Evolutionary conservation across 2,329 filamentous ascomycete species (phyloP).

Genomic region (Fusarium sambucinum): DNA sequence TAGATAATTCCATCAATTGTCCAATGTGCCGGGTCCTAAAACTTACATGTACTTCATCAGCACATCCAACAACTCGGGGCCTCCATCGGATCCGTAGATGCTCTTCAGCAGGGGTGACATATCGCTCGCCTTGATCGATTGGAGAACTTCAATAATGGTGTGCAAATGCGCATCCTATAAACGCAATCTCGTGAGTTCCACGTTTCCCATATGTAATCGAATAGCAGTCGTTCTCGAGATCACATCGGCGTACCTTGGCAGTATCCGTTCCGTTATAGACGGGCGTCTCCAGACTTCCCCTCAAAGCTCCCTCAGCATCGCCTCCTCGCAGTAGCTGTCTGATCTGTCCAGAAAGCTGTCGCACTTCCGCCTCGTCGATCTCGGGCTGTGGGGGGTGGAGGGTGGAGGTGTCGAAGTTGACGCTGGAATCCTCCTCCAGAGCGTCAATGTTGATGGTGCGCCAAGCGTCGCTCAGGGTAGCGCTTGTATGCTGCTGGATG

Average conservation of each 20-base stretch:
- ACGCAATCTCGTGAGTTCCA: slow-evolving; percentile 6
- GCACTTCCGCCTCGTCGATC: slow-evolving; percentile 81
- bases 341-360: slow-evolving; percentile 82
- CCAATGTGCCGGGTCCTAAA: background rate
- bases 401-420: slow-evolving; percentile 90
- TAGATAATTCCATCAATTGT: slow-evolving; percentile 6
- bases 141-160: slow-evolving; percentile 91
- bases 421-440: slow-evolving; percentile 87
- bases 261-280: slow-evolving; percentile 75
- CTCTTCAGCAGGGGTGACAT: slow-evolving; percentile 90
- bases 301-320: slow-evolving; percentile 87
- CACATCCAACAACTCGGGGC: slow-evolving; percentile 87
- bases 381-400: slow-evolving; percentile 82
- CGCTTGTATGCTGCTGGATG: slow-evolving; percentile 72
- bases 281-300: slow-evolving; percentile 85
- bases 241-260: slow-evolving; percentile 64
- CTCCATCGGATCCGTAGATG: slow-evolving; percentile 82
- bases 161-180: slow-evolving; percentile 84
- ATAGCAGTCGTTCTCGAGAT: background rate
- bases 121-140: slow-evolving; percentile 95
- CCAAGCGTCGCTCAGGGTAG: slow-evolving; percentile 73
- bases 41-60: slow-evolving; percentile 97
- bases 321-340: slow-evolving; percentile 88
- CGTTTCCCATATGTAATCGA: background rate
- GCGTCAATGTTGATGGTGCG: slow-evolving; percentile 96